These are phyloP conservation scores for Hyparrhenia diplandra DNA, from an alignment of 176 grass and related monocot genomes.

Conservation along the genomic window DNA sequence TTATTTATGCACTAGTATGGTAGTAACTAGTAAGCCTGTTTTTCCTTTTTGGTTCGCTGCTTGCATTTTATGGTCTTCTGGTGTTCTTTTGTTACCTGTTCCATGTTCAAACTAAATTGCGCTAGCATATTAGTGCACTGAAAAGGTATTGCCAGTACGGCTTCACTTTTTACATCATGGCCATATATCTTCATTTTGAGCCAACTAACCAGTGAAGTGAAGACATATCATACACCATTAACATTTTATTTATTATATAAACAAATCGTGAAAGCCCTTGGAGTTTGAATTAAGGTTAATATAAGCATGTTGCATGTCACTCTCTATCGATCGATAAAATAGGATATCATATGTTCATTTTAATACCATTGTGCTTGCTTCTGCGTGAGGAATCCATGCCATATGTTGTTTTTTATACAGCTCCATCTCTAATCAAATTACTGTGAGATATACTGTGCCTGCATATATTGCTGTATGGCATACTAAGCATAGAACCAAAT, in stretches of 20 bases:
- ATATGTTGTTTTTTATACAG: neutral
- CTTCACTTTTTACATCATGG: neutral
- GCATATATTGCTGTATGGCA: neutral
- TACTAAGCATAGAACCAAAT: neutral
- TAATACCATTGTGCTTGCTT: neutral
- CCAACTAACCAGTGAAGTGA: neutral
- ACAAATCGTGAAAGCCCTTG: neutral
- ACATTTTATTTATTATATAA: neutral
- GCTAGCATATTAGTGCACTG: neutral
- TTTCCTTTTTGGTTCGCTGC: neutral
- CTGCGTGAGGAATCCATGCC: neutral
- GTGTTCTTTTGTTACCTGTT: neutral
- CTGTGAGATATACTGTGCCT: neutral
- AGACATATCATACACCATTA: neutral
- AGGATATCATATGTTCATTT: neutral
- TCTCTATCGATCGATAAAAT: neutral
- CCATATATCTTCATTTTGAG: neutral
- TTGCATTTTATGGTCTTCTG: neutral
- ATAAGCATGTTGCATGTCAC: neutral
- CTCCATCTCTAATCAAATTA: neutral
- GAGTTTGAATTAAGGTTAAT: neutral
- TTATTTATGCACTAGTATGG: neutral
- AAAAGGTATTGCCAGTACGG: neutral
- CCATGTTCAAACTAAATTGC: constrained; percentile 1
- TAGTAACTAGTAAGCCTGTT: neutral